Evolutionary conservation across 2,329 filamentous ascomycete genomes (phyloP).

Genomic region (Neoscytalidium dimidiatum): DNA sequence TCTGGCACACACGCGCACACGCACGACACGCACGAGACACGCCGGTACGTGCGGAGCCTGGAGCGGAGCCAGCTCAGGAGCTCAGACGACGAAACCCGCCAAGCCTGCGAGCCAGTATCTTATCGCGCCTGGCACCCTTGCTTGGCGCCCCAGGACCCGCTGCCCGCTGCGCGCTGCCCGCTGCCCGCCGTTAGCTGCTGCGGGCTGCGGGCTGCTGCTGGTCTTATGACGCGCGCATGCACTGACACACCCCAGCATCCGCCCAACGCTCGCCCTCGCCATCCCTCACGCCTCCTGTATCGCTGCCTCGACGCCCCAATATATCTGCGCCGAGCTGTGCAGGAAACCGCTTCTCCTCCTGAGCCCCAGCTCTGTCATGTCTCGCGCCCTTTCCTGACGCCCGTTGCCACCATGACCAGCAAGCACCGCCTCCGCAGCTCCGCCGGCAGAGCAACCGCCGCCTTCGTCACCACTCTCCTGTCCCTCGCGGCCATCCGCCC

Average conservation of each 20-base stretch:
- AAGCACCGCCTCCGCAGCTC: constrained; percentile 19
- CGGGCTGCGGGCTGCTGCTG: not conserved
- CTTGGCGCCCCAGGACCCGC: not conserved
- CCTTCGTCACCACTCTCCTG: constrained; percentile 67
- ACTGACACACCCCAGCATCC: not conserved
- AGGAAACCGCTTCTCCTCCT: not conserved
- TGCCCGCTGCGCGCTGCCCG: too few relatives aligned
- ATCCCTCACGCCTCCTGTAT: not conserved
- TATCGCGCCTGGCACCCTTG: not conserved
- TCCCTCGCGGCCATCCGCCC: constrained; percentile 51
- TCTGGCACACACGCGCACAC: constrained; percentile 22
- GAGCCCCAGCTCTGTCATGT: constrained; percentile 32
- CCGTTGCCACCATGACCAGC: constrained; percentile 24
- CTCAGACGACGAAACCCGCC: not conserved
- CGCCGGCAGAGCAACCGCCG: constrained; percentile 37
- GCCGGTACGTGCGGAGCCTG: constrained; percentile 21
- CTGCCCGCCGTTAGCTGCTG: too few relatives aligned
- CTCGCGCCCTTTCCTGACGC: constrained; percentile 19
- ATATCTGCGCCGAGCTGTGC: not conserved
- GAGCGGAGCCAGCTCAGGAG: constrained; percentile 7
- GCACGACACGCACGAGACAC: constrained; percentile 18
- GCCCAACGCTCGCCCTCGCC: not conserved
- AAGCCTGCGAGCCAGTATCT: not conserved
- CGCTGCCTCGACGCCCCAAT: not conserved
- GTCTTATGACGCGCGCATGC: constrained; percentile 5